Conservation (phyloP, 305 asterid species). For the Fraxinus sp. region DNA sequence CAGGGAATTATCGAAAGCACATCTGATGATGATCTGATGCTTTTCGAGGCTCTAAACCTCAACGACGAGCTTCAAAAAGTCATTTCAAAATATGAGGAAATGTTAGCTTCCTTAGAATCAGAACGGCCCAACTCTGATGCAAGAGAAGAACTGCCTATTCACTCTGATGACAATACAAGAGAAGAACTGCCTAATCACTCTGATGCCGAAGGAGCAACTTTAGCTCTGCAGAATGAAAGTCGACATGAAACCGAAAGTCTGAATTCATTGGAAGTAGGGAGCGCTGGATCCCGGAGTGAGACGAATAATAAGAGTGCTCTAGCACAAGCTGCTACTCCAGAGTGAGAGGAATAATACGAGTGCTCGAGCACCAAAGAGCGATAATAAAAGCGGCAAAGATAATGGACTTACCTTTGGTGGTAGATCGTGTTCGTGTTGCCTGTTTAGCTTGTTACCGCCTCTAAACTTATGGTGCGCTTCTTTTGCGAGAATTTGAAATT, state of each 20-base stretch:
- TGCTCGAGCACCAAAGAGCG: conserved; percentile 23
- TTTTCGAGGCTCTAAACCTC: conserved; percentile 82
- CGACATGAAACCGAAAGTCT: conserved; percentile 24
- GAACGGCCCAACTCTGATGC: conserved; percentile 30
- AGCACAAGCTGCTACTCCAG: not conserved
- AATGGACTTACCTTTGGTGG: conserved; percentile 1
- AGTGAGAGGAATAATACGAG: not conserved
- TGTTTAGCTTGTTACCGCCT: not conserved
- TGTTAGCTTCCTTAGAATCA: conserved; percentile 48
- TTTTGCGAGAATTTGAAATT: not conserved
- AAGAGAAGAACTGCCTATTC: conserved; percentile 31
- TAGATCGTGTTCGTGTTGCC: not conserved
- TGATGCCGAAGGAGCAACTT: conserved; percentile 24
- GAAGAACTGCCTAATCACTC: conserved; percentile 34
- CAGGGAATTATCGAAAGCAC: conserved; percentile 77
- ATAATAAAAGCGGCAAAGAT: conserved; percentile 29
- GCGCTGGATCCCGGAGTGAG: conserved; percentile 23
- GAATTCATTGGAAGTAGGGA: conserved; percentile 28
- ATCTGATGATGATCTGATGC: conserved; percentile 74
- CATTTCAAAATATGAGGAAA: conserved; percentile 54
- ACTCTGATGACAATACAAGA: conserved; percentile 29
- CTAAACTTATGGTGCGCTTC: not conserved
- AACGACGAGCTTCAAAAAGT: conserved; percentile 78
- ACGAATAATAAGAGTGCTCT: not conserved
- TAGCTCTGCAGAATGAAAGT: conserved; percentile 26